Evolutionary conservation across 306 rosid genomes (phyloP), one percentile per base, ranked within the genome.

Genomic region (Hippophae tibetana): DNA sequence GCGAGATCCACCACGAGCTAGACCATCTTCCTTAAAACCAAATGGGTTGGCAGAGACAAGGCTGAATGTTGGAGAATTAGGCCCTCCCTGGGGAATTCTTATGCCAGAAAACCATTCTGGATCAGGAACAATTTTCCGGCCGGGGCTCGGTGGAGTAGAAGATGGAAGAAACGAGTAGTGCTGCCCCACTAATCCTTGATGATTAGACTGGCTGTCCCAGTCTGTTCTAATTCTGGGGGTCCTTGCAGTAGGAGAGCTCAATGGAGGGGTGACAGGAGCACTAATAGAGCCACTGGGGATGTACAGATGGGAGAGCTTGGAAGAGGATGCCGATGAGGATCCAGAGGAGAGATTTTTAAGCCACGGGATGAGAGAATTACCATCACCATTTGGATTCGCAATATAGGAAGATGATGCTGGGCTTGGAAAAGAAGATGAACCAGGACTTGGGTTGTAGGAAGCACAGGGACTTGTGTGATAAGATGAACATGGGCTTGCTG

Each of bases 261-360:
- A 57, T 46, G 97, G 95, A 77, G 97, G 95, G 49, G 95, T 90
- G 66, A 90, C 90, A 10, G 95, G 95, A 40, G 95, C 97, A 53
- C 85, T 90, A 69, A 82, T 84, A 58, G 95, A 84, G 56, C 94
- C 95, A 5, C 68, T 70, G 47, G 69, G 87, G 52, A 78, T 80
- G 59, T 76, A 80, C 45, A 72, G 81, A 60, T 84, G 76, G 0
- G 89, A 82, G 45, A 74, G 74, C 76, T 86, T 84, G 54, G 95
- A 80, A 52, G 94, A 86, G 65, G 89, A 74, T 47, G 87, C 85
- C 13, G 87, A 84, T 9, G 95, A 89, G 50, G 89, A 81, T 57
- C 80, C 85, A 6, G 90, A 77, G 26, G 97, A 90, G 60, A 90
- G 90, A 69, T 84, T 85, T 72, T 79, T 86, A 46, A 90, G 88